Base-by-base conservation (phyloP, 2,329 filamentous ascomycete species). In the Huntiella decipiens region DNA sequence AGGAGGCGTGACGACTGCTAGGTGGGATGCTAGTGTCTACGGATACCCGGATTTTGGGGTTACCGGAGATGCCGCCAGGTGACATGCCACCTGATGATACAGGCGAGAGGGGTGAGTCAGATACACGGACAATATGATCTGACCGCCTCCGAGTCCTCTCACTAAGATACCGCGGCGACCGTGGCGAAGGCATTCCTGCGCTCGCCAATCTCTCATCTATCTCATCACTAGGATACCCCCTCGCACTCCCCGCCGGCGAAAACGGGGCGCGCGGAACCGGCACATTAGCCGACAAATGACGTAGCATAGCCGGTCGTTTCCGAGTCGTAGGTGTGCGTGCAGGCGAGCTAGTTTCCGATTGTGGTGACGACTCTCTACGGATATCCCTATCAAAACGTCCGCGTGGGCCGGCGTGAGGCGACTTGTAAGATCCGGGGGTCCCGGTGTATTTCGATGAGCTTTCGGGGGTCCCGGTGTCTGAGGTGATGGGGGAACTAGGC, bases 241-340 rank as follows among this genome's bases (percentile, higher is more conserved):
- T 41, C 10, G 42, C 45, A 15, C 38, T 39, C 7, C 32, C 38
- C 7, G 45, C 33, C 7, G 47, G 43, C 4, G 47, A 46, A 33
- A 49, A 49, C n/a, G 47, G 38, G 4, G 43, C 33, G 11, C 43
- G 43, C 28, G 36, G 19, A 3, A 48, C 37, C 10, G 34, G 43
- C 8, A 46, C 44, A 28, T 45, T 43, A 4, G 38, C 47, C 10
- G 47, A 49, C 8, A 45, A 12, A 39, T 49, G 47, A 8, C 43
- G 43, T 4, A 43, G 35, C 34, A 49, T 49, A 16, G 44, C 38
- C 7, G 47, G 47, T 12, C 38, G 37, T 31, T 37, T 43, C 22
- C 39, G 33, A 11, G 22, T 31, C 3, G 45, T 10, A 15, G 34
- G 38, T 12, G 38, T 36, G 4, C 43, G 17, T 8, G 34, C 39